These are phyloP conservation scores for Boletellus dicymbophilus DNA, from an alignment of 1,284 basidiomycete genomes.

Conservation along the genomic window DNA sequence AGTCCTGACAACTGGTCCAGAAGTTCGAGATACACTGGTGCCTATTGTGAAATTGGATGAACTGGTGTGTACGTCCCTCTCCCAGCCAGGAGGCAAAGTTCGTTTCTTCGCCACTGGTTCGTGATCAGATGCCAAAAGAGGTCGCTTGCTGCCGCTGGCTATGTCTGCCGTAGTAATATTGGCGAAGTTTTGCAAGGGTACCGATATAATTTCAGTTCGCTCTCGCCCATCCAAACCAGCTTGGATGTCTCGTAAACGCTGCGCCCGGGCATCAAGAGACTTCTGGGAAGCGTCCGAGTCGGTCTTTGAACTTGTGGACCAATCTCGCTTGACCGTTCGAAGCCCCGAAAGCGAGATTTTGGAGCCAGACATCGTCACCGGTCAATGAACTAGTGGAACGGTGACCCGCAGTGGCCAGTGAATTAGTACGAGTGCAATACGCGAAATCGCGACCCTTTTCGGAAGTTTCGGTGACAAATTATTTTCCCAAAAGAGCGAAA, in stretches of 20 bases:
- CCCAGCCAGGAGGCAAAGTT: slow-evolving; percentile 54
- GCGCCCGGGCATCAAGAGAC: slow-evolving; percentile 36
- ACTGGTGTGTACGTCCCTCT: slow-evolving; percentile 30
- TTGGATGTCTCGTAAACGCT: slow-evolving; percentile 56
- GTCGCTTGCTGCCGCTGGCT: slow-evolving; percentile 47
- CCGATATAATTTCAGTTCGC: slow-evolving; percentile 19
- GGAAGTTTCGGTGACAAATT: neutral
- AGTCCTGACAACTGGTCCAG: slow-evolving; percentile 2
- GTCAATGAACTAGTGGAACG: neutral
- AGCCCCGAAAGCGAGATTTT: slow-evolving; percentile 47
- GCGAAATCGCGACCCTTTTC: neutral
- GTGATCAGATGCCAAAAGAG: slow-evolving; percentile 35
- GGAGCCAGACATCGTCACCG: slow-evolving; percentile 33
- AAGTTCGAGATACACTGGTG: slow-evolving; percentile 9
- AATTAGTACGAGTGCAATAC: neutral
- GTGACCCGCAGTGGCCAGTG: no score
- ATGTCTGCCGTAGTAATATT: slow-evolving; percentile 31
- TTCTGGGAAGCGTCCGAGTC: slow-evolving; percentile 34
- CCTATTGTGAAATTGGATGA: slow-evolving; percentile 26
- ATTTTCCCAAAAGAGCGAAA: neutral
- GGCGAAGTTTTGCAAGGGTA: slow-evolving; percentile 15
- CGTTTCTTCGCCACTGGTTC: slow-evolving; percentile 52
- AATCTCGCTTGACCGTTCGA: slow-evolving; percentile 46
- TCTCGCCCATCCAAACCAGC: slow-evolving; percentile 30
- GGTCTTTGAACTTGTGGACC: slow-evolving; percentile 39